Conservation (phyloP, 108 stramenopile genomes). For the Discostella stelligeroides region DNA sequence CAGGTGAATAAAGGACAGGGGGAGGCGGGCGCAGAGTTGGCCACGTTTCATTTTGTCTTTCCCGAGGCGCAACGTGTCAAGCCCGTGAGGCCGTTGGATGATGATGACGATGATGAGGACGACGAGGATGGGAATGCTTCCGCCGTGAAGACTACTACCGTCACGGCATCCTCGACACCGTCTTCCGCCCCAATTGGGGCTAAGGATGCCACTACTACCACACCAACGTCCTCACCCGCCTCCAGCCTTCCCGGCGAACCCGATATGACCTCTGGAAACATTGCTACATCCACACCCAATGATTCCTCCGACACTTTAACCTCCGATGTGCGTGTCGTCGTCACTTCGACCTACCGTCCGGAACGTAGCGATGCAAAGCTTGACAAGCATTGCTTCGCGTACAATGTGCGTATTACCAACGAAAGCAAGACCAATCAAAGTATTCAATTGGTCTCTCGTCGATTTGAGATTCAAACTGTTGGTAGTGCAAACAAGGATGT, state of each 20-base stretch:
- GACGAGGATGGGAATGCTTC: constrained; percentile 71
- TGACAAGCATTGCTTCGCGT: constrained; percentile 91
- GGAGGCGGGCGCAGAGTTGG: constrained; percentile 73
- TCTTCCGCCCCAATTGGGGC: constrained; percentile 31
- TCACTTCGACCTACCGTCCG: constrained; percentile 86
- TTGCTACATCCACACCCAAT: constrained; percentile 50
- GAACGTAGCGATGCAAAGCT: constrained; percentile 81
- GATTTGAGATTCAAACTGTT: constrained; percentile 91
- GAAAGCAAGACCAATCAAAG: constrained; percentile 55
- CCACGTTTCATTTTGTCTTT: constrained; percentile 85
- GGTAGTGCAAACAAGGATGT: constrained; percentile 84
- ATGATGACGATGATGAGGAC: constrained; percentile 82
- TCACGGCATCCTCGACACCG: constrained; percentile 32
- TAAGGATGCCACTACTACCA: constrained; percentile 18
- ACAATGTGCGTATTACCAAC: constrained; percentile 95
- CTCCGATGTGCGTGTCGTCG: constrained; percentile 77
- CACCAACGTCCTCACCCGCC: constrained; percentile 42
- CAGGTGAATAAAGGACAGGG: constrained; percentile 72
- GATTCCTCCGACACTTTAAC: constrained; percentile 74
- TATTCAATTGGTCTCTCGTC: constrained; percentile 87
- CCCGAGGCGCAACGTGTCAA: constrained; percentile 87
- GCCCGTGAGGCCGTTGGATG: constrained; percentile 65
- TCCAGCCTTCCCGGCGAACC: constrained; percentile 80
- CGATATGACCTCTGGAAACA: constrained; percentile 83
- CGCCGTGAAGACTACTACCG: constrained; percentile 23